Conservation (phyloP, 2,329 filamentous ascomycete genomes). For the Penicillium occitanis region DNA sequence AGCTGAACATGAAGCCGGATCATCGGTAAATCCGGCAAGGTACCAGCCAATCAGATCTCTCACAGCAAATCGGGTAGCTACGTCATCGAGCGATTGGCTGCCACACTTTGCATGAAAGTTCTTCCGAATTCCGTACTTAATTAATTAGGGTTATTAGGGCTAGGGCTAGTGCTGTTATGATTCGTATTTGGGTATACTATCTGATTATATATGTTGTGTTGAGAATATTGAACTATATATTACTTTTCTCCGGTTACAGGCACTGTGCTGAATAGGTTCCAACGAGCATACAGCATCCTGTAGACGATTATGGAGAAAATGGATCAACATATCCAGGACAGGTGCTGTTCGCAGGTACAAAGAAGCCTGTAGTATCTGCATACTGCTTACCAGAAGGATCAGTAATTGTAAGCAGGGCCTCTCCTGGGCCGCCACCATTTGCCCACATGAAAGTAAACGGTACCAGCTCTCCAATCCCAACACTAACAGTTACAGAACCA, state of each 20-base stretch:
- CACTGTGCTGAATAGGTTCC: neutral
- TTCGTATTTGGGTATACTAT: neutral
- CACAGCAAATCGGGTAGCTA: neutral
- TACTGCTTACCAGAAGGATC: neutral
- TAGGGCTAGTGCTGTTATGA: neutral
- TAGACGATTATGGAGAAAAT: conserved; percentile 10
- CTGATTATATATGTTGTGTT: neutral
- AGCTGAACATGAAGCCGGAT: neutral
- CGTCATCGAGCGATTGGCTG: neutral
- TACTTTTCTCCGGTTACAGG: neutral
- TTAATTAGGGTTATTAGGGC: neutral
- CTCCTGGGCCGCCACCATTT: conserved; percentile 4
- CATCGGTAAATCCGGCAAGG: conserved; percentile 8
- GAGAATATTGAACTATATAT: neutral
- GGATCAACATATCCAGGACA: conserved; percentile 13
- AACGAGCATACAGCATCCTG: neutral
- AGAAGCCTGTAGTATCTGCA: conserved; percentile 11
- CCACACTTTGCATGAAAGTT: neutral
- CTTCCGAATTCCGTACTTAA: neutral
- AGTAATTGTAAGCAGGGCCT: conserved; percentile 2
- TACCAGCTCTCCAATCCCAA: conserved; percentile 7
- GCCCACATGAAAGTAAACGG: conserved; percentile 14
- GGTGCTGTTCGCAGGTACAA: conserved; percentile 16
- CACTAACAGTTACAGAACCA: neutral
- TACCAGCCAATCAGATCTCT: neutral